Percentiles rank a stretch among this genome's conserved stretches.
These are phyloP conservation scores for Citrus medica DNA, from an alignment of 345 rosid species.

Conservation along the genomic window DNA sequence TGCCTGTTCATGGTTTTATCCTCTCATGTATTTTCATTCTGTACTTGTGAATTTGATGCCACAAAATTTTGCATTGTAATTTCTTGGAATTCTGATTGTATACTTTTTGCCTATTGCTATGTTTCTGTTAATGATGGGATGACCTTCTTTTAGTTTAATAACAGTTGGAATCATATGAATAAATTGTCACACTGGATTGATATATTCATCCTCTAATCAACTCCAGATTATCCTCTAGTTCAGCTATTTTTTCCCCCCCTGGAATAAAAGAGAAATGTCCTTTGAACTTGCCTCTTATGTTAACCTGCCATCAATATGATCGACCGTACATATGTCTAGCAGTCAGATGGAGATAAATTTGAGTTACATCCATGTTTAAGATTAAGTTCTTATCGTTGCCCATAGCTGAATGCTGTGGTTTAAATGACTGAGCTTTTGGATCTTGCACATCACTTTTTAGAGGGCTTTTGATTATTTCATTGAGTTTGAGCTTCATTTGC, in stretches of 20 bases:
- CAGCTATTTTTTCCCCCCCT: background rate
- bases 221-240: background rate
- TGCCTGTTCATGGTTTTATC: constrained; percentile 9
- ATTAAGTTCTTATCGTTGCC: background rate
- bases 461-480: background rate
- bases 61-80: background rate
- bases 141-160: background rate
- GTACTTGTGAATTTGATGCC: background rate
- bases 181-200: background rate
- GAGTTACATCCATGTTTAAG: background rate
- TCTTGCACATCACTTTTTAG: background rate
- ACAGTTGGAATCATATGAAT: background rate
- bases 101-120: background rate
- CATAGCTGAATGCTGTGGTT: background rate
- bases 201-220: background rate
- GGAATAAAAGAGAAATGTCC: background rate
- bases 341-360: background rate
- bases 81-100: background rate
- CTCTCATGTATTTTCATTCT: background rate
- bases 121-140: background rate
- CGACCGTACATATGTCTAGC: background rate
- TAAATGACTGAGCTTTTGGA: background rate
- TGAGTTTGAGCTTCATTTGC: background rate
- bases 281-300: background rate
- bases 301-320: background rate